These are phyloP conservation scores for Penicillium concentricum DNA, from an alignment of 2,329 filamentous ascomycete genomes.

Conservation along the genomic window DNA sequence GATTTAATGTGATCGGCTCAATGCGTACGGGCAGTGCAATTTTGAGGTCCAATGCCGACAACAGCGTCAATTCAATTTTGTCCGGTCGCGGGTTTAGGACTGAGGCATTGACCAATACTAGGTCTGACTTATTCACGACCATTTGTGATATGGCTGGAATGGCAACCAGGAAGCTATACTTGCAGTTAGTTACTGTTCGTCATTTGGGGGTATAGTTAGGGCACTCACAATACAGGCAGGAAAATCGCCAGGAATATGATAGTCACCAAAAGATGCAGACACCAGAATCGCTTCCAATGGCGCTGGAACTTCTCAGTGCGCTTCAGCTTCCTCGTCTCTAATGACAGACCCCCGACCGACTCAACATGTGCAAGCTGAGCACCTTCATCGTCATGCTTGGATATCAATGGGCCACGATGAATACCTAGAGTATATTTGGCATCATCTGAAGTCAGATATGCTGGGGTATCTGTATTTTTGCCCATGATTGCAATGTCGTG, in stretches of 20 bases:
- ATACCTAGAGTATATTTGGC: constrained; percentile 33
- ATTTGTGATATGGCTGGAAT: constrained; percentile 44
- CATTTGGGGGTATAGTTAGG: background rate
- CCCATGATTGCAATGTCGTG: constrained; percentile 19
- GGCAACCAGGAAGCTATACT: constrained; percentile 39
- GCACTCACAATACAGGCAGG: constrained; percentile 40
- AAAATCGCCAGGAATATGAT: constrained; percentile 42
- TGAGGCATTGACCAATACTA: constrained; percentile 37
- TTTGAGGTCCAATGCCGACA: constrained; percentile 38
- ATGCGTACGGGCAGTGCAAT: constrained; percentile 37
- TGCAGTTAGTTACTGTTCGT: background rate
- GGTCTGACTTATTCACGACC: constrained; percentile 37
- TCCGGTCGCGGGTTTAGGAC: constrained; percentile 37
- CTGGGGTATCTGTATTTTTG: constrained; percentile 23
- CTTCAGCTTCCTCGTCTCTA: constrained; percentile 26
- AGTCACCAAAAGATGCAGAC: constrained; percentile 34
- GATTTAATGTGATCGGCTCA: constrained; percentile 33
- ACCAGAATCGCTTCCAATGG: constrained; percentile 43
- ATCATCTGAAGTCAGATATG: constrained; percentile 26
- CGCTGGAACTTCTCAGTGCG: constrained; percentile 29
- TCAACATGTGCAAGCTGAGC: constrained; percentile 28
- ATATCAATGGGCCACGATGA: constrained; percentile 30
- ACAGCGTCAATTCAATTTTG: constrained; percentile 33
- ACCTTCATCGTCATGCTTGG: constrained; percentile 16
- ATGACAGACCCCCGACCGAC: constrained; percentile 27